Conservation (phyloP, 2,329 filamentous ascomycete genomes). For the Ophiostoma tasmaniense region DNA sequence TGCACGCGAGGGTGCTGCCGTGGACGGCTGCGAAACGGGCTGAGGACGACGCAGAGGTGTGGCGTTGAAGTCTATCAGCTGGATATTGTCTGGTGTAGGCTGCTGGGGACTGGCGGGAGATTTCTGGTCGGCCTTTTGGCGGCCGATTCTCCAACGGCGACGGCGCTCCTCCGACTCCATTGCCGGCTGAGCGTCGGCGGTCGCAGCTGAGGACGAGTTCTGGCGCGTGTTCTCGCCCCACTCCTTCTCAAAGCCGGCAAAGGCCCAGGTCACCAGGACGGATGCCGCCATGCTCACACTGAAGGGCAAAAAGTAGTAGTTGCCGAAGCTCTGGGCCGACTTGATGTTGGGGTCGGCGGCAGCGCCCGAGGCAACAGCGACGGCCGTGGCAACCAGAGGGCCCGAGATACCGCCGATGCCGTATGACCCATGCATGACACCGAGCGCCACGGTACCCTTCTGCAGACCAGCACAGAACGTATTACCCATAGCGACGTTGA, state of each 20-base stretch:
- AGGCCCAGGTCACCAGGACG: slow-evolving; percentile 56
- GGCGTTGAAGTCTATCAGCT: slow-evolving; percentile 1
- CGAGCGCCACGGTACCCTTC: slow-evolving; percentile 47
- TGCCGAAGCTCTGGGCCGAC: slow-evolving; percentile 26
- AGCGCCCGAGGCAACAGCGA: slow-evolving; percentile 51
- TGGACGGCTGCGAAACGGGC: slow-evolving; percentile 5
- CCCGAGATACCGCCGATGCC: slow-evolving; percentile 58
- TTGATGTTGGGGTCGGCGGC: slow-evolving; percentile 10
- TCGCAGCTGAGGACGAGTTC: not conserved
- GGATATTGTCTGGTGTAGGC: not conserved
- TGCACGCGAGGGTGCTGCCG: slow-evolving; percentile 6
- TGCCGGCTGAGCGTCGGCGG: not conserved
- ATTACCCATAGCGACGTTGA: slow-evolving; percentile 50
- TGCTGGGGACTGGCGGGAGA: not conserved
- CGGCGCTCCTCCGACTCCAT: not conserved
- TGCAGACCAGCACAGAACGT: slow-evolving; percentile 34
- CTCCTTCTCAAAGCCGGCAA: slow-evolving; percentile 62
- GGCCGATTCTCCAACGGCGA: not conserved
- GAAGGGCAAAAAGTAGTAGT: slow-evolving; percentile 63
- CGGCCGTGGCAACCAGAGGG: slow-evolving; percentile 64
- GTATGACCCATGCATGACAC: slow-evolving; percentile 58
- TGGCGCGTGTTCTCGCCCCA: slow-evolving; percentile 6
- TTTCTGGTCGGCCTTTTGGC: not conserved
- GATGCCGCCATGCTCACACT: slow-evolving; percentile 49
- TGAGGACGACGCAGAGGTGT: slow-evolving; percentile 1